Base-by-base conservation (phyloP, 352 stramenopile species). In the Globisporangium barbulae region DNA sequence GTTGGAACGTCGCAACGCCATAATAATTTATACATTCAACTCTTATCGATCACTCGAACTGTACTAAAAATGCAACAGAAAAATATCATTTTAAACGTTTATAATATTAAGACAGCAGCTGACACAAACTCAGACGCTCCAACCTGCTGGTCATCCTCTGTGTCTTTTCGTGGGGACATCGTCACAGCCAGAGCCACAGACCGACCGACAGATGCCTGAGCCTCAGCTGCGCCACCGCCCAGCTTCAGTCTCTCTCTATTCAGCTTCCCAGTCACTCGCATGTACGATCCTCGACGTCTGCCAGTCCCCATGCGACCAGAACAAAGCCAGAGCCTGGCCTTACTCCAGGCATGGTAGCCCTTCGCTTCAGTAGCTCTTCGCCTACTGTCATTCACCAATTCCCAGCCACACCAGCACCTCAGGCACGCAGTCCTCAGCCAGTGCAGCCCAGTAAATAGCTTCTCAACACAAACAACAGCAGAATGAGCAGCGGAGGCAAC, bases 401-500 rank as follows among this genome's bases (percentile, higher is more conserved):
- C 22, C 6, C 54, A 37, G 21, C 21, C 25, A 17, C 42, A 44
- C 28, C 55, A 53, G 25, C 25, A 61, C 37, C 10, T 8, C 48
- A 57, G 15, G 58, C 30, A 19, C 31, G 5, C 21, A 35, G 17
- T 8, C 47, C 7, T 19, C 25, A 39, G 33, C 35, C 12, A 45
- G 3, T 8, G 5, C 6, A 22, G 47, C 6, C 49, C 52, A 25
- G 19, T 19, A 28, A 54, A n/a, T n/a, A 59, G 4, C 9, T 21
- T 30, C 21, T 17, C 39, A 54, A 39, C 56, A 41, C 13, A 53
- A 41, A 31, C 12, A 49, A 17, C 5, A 65, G 17, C 50, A 83
- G 64, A 58, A 84, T 74, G 71, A 73, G 68, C 68, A 69, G 67
- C 63, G 81, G 83, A 47, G 85, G 83, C 71, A 91, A 90, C 59